A percentile compares a stretch with the other conserved stretches of the same genome.
These are phyloP conservation scores for Pezicula radicicola DNA, from an alignment of 2,329 filamentous ascomycete genomes.

Conservation along the genomic window DNA sequence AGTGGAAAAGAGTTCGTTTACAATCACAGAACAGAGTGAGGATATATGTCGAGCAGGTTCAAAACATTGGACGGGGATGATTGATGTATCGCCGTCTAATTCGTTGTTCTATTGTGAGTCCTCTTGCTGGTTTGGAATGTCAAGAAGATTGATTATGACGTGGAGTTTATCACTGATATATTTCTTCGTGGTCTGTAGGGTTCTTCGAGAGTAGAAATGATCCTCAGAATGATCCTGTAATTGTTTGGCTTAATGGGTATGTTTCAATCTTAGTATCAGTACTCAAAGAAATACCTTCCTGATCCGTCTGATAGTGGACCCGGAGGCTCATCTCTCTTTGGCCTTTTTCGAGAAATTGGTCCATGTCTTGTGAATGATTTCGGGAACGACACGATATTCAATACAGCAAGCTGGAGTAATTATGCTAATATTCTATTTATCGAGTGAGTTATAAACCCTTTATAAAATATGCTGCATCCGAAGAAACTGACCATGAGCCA, in stretches of 20 bases:
- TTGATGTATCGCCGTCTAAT: not conserved
- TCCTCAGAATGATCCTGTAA: not conserved
- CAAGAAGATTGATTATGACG: no score
- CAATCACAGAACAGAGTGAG: no score
- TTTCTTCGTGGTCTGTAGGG: not conserved
- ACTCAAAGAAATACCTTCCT: not conserved
- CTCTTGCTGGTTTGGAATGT: not conserved
- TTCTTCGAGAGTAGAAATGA: not conserved
- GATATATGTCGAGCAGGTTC: no score
- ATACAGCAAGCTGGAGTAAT: constrained; percentile 16
- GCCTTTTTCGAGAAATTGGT: constrained; percentile 16
- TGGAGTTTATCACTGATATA: not conserved
- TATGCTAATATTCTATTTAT: constrained; percentile 17
- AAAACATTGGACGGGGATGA: not conserved
- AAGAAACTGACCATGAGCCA: not conserved
- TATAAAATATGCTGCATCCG: not conserved
- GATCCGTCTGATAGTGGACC: not conserved
- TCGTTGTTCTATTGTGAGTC: not conserved
- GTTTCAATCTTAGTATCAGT: not conserved
- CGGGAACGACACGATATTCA: constrained; percentile 9
- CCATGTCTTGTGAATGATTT: constrained; percentile 9
- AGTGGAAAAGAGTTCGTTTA: no score
- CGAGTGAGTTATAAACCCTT: constrained; percentile 6
- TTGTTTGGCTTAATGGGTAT: not conserved
- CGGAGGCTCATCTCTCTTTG: constrained; percentile 3